These are phyloP conservation scores for Eremochloa ophiuroides DNA, from an alignment of 176 grass and related monocot species.

Conservation along the genomic window DNA sequence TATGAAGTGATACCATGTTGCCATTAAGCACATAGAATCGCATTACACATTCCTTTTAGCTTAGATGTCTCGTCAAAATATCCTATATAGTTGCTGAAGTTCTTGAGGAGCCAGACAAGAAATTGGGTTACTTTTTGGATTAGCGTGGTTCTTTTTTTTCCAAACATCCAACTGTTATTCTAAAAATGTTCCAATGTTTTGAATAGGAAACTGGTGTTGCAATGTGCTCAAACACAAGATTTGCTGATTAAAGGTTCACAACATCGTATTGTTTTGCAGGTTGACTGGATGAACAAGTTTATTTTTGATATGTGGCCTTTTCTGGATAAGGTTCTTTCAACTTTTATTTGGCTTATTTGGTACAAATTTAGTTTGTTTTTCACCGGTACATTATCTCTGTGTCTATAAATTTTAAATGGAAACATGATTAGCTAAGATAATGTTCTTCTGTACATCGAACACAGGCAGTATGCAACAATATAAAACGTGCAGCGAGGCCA, in stretches of 20 bases:
- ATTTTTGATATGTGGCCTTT: slow-evolving; percentile 80
- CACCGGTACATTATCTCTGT: not conserved
- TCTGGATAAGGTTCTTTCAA: slow-evolving; percentile 76
- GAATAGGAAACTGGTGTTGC: not conserved
- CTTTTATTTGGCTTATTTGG: slow-evolving; percentile 37
- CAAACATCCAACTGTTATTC: not conserved
- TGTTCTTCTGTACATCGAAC: not conserved
- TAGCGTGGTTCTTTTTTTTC: not conserved
- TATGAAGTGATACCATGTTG: not conserved
- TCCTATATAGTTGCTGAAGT: not conserved
- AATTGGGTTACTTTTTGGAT: not conserved
- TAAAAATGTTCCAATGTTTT: not conserved
- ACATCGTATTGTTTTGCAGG: slow-evolving; percentile 40
- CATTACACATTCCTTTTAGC: not conserved
- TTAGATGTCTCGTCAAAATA: not conserved
- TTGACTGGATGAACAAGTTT: slow-evolving; percentile 95
- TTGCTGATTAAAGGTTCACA: not conserved
- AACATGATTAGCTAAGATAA: not conserved
- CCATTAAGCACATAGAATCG: not conserved
- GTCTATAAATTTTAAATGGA: not conserved
- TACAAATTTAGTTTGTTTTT: slow-evolving; percentile 19
- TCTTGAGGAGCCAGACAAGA: not conserved
- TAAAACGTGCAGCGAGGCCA: slow-evolving; percentile 54
- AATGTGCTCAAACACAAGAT: not conserved
- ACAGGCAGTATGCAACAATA: slow-evolving; percentile 84